These are phyloP conservation scores for Glycyrrhiza uralensis DNA, from an alignment of 306 rosid species.

Conservation along the genomic window DNA sequence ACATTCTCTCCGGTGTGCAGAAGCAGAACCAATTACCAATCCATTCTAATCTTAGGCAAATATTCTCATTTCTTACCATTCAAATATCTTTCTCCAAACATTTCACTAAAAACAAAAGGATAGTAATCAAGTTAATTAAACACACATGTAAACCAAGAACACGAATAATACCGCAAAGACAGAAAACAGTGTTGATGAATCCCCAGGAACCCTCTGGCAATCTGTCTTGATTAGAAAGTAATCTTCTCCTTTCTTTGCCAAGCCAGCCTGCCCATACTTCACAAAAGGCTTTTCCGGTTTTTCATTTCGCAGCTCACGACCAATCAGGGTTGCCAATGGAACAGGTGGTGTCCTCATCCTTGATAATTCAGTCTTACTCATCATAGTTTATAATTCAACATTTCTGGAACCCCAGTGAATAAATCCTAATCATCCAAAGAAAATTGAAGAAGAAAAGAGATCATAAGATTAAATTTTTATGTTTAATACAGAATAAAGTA, in stretches of 20 bases:
- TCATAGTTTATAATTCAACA: too few relatives aligned
- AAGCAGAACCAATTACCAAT: conserved; percentile 21
- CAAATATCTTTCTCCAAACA: too few relatives aligned
- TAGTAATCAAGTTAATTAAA: background rate
- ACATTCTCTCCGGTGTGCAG: too few relatives aligned
- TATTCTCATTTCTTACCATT: conserved; percentile 17
- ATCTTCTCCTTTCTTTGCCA: conserved; percentile 99
- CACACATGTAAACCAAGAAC: conserved; percentile 2
- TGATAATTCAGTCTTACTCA: conserved; percentile 66
- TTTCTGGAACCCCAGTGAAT: conserved; percentile 19
- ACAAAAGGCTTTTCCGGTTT: conserved; percentile 77
- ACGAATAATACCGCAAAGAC: conserved; percentile 80
- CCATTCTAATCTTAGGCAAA: background rate
- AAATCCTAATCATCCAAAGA: conserved; percentile 18
- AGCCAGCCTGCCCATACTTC: conserved; percentile 94
- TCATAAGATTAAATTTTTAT: too few relatives aligned
- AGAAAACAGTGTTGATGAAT: conserved; percentile 72
- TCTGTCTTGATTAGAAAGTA: conserved; percentile 82
- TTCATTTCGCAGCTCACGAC: conserved; percentile 83
- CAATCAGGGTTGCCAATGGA: conserved; percentile 89
- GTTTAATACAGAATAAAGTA: too few relatives aligned
- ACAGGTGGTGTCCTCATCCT: conserved; percentile 59
- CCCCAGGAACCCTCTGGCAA: conserved; percentile 71
- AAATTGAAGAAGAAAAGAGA: too few relatives aligned
- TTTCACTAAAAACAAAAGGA: background rate